These are phyloP conservation scores for Bothriochloa decipiens DNA, from an alignment of 176 grass and related monocot genomes.

Conservation along the genomic window DNA sequence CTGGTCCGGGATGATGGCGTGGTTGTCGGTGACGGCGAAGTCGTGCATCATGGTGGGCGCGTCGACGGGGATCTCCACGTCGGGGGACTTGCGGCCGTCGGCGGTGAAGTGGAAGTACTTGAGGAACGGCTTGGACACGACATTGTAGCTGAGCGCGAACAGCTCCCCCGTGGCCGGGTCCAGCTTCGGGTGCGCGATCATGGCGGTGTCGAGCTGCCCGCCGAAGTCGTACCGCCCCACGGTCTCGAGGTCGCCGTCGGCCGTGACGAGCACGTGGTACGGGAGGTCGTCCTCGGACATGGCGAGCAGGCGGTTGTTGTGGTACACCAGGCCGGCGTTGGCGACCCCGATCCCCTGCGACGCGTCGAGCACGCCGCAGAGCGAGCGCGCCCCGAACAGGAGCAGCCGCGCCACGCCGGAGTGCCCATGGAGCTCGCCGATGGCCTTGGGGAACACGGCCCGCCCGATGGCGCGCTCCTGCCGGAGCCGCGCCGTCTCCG, in stretches of 20 bases:
- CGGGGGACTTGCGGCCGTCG: slow-evolving; percentile 65
- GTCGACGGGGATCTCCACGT: slow-evolving; percentile 76
- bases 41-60: slow-evolving; percentile 92
- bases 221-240: slow-evolving; percentile 72
- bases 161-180: slow-evolving; percentile 81
- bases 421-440: slow-evolving; percentile 95
- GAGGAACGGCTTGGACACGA: slow-evolving; percentile 71
- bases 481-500: slow-evolving; percentile 69
- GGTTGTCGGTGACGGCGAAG: slow-evolving; percentile 82
- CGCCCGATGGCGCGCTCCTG: slow-evolving; percentile 63
- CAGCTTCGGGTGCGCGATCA: slow-evolving; percentile 96
- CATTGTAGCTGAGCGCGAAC: slow-evolving; percentile 89
- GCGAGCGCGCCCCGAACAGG: slow-evolving; percentile 58
- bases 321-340: slow-evolving; percentile 86
- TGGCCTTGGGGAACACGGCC: slow-evolving; percentile 79
- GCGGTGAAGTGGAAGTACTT: slow-evolving; percentile 85
- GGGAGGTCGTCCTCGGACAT: slow-evolving; percentile 99
- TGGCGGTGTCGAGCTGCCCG: slow-evolving; percentile 63
- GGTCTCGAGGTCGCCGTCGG: slow-evolving; percentile 72
- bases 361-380: slow-evolving; percentile 69
- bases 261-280: slow-evolving; percentile 81
- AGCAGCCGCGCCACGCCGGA: slow-evolving; percentile 74
- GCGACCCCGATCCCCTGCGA: slow-evolving; percentile 72
- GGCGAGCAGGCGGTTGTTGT: slow-evolving; percentile 85
- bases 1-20: slow-evolving; percentile 78